Conservation (phyloP, 768 basidiomycete genomes). For the Serendipita sp. region DNA sequence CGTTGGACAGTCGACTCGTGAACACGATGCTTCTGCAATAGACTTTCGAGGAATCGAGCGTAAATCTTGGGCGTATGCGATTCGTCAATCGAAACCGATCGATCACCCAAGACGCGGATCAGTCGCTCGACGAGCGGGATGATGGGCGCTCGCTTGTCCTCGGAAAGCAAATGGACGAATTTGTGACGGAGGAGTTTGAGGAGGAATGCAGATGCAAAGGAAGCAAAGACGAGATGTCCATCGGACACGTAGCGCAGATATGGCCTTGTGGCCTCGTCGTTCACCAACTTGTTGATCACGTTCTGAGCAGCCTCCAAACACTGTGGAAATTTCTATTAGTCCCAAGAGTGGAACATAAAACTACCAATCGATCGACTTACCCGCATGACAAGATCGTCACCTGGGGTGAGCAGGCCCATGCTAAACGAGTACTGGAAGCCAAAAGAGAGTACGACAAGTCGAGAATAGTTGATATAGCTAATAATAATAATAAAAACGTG, state of each 20-base stretch:
- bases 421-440: slow-evolving; percentile 36
- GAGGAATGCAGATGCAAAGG: slow-evolving; percentile 46
- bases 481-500: slow-evolving; percentile 7
- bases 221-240: slow-evolving; percentile 22
- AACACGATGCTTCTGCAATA: slow-evolving; percentile 27
- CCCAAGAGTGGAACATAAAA: no score
- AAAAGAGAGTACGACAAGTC: slow-evolving; percentile 38
- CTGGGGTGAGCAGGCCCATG: slow-evolving; percentile 22
- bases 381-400: slow-evolving; percentile 27
- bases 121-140: slow-evolving; percentile 28
- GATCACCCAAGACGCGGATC: slow-evolving; percentile 31
- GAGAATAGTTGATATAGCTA: slow-evolving; percentile 39
- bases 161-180: slow-evolving; percentile 14
- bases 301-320: slow-evolving; percentile 40
- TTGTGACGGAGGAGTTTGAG: slow-evolving; percentile 32
- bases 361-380: slow-evolving; percentile 9
- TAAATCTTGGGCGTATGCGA: slow-evolving; percentile 43
- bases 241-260: slow-evolving; percentile 41
- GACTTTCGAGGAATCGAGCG: slow-evolving; percentile 36
- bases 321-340: slow-evolving; percentile 14
- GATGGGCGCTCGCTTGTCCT: slow-evolving; percentile 26
- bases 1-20: not conserved
- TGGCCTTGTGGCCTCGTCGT: slow-evolving; percentile 37
- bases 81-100: slow-evolving; percentile 37
- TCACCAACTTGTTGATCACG: slow-evolving; percentile 38